Conservation (phyloP, 768 basidiomycete species). For the Amanita jacksonii region DNA sequence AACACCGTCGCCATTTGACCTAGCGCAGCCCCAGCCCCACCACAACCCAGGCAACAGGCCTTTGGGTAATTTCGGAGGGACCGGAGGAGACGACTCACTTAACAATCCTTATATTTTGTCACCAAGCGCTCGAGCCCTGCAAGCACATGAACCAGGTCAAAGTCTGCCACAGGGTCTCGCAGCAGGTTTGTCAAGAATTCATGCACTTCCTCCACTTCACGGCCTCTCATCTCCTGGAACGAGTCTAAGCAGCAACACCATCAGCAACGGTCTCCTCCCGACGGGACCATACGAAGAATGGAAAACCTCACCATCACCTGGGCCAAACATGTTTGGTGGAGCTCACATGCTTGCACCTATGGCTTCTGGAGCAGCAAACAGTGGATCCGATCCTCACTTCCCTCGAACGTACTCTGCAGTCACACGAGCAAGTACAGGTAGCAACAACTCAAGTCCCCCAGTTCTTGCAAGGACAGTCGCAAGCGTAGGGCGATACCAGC, state of each 20-base stretch:
- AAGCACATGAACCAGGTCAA: conserved; percentile 85
- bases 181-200: conserved; percentile 83
- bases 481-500: neutral
- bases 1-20: conserved; percentile 34
- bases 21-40: conserved; percentile 30
- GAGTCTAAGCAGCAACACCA: conserved; percentile 2
- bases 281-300: conserved; percentile 3
- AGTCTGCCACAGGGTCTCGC: conserved; percentile 88
- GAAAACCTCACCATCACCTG: conserved; percentile 1
- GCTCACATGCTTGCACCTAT: neutral
- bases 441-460: neutral
- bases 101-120: conserved; percentile 30
- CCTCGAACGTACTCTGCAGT: conserved; percentile 1
- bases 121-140: conserved; percentile 70
- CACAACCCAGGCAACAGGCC: conserved; percentile 11
- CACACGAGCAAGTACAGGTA: neutral
- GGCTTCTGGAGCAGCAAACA: neutral
- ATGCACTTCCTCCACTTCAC: conserved; percentile 48
- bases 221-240: conserved; percentile 26
- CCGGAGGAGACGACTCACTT: conserved; percentile 39
- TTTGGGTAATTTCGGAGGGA: conserved; percentile 27
- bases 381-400: neutral
- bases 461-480: neutral
- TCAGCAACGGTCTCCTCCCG: neutral
- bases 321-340: conserved; percentile 1